phyloP scores from a whole-genome alignment of 306 rosid species.

The Senna tora region DNA sequence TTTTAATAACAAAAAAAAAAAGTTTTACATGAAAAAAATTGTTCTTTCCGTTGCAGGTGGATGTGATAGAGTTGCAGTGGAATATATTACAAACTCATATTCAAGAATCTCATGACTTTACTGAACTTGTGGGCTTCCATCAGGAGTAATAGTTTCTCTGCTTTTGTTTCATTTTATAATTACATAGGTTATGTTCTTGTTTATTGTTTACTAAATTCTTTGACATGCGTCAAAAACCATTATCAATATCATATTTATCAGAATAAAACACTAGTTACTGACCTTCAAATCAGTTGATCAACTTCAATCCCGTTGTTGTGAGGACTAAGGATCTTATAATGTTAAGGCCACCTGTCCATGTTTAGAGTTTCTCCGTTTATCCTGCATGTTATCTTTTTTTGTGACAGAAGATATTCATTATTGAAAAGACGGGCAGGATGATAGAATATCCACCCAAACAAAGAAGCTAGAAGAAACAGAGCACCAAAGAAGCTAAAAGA shows the following conservation, averaged over 20 bases:
- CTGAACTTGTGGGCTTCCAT: slow-evolving; percentile 87
- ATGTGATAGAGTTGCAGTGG: slow-evolving; percentile 97
- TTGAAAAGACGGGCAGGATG: neutral
- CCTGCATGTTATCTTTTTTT: neutral
- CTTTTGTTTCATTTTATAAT: slow-evolving; percentile 22
- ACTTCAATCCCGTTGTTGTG: slow-evolving; percentile 23
- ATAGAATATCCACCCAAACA: neutral
- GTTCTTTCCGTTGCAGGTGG: slow-evolving; percentile 70
- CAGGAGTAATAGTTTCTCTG: slow-evolving; percentile 68
- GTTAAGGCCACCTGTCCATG: neutral
- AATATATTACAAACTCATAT: slow-evolving; percentile 87
- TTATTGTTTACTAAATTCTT: slow-evolving; percentile 20
- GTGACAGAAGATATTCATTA: neutral
- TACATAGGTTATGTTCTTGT: slow-evolving; percentile 5
- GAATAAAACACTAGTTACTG: slow-evolving; percentile 18
- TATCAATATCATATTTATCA: neutral
- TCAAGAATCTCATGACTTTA: slow-evolving; percentile 91
- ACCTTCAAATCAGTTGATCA: neutral
- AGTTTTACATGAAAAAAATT: slow-evolving; percentile 24
- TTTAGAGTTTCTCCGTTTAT: slow-evolving; percentile 20
- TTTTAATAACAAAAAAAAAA: neutral
- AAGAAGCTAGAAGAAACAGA: neutral
- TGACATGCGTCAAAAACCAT: slow-evolving; percentile 18
- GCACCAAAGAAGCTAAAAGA: neutral
- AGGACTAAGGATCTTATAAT: slow-evolving; percentile 13